Base-by-base conservation (phyloP, 2,329 filamentous ascomycete genomes). In the Fusarium sterilihyphosum region DNA sequence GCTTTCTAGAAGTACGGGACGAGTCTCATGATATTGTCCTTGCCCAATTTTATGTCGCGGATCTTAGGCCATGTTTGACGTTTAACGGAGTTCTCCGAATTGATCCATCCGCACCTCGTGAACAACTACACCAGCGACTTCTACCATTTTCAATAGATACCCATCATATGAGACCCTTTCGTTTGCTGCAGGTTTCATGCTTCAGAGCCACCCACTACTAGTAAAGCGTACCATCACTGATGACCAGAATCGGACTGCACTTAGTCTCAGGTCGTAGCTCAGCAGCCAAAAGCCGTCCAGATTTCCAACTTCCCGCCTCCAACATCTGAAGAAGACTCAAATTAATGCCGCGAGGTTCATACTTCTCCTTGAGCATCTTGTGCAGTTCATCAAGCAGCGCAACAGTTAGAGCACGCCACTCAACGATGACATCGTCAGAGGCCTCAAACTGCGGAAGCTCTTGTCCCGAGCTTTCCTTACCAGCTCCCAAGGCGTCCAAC, bases 231-330 rank as follows among this genome's bases (percentile, higher is more conserved):
- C 72, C 72, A 22, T 75, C 72, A 24, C 72, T 74, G 1, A 62
- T 63, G 0, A 75, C 54, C 29, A 95, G 91, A 80, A 96, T 95
- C 18, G 94, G 94, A 62, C 93, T 93, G 74, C 94, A 92, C 83
- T 92, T 94, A 18, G 93, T 96, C 78, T 93, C 92, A 22, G 94
- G 94, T 65, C 94, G 87, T 50, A 89, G 92, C 64, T 94, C 91
- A 80, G 95, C 93, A 57, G 94, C 94, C 78, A 96, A 87, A 84
- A 96, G 94, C 81, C 94, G 88, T 63, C 94, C 93, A 75, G 92
- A 92, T 71, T 89, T 89, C 87, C 87, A 89, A 4, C 85, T 86
- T 1, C 87, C 88, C 10, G 87, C 87, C 64, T 89, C 87, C 3
- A 89, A 74, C 73, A 89, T 79, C 77, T 89, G 88, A 2, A 86